phyloP scores from a whole-genome alignment of 805 yeast species.

The Nakazawaea sp. region DNA sequence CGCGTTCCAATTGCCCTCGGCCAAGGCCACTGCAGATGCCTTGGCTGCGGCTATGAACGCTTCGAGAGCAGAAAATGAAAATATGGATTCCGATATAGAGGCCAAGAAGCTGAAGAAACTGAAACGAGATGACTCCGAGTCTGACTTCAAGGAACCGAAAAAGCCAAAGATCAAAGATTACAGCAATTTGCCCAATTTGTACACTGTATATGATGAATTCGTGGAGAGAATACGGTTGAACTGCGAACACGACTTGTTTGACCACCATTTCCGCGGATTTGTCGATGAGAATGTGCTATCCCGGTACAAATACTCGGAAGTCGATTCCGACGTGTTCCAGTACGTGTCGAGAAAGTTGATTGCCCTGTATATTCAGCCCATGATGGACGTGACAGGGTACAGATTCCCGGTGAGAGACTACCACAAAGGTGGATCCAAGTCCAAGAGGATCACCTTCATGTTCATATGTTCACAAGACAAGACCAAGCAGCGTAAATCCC shows the following conservation, averaged over 20 bases:
- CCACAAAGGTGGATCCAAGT: constrained; percentile 34
- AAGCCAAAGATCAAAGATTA: constrained; percentile 20
- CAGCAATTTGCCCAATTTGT: constrained; percentile 26
- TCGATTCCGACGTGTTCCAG: constrained; percentile 25
- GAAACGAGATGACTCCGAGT: neutral
- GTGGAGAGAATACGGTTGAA: constrained; percentile 27
- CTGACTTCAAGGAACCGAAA: constrained; percentile 10
- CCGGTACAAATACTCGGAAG: constrained; percentile 24
- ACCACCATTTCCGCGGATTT: constrained; percentile 27
- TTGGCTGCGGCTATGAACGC: constrained; percentile 10
- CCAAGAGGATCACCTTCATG: constrained; percentile 35
- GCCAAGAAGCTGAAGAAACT: neutral
- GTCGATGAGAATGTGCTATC: constrained; percentile 25
- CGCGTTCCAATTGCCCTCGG: constrained; percentile 7
- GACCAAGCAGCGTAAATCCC: constrained; percentile 32
- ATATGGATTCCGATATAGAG: neutral
- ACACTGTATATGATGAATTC: constrained; percentile 26
- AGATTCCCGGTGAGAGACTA: constrained; percentile 37
- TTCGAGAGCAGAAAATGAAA: constrained; percentile 1
- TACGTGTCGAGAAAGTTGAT: constrained; percentile 28
- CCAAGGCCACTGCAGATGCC: constrained; percentile 11
- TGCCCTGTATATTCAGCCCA: constrained; percentile 29
- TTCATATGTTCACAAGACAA: constrained; percentile 39
- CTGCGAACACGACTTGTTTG: constrained; percentile 25
- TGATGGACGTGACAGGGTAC: constrained; percentile 33